Percentiles rank a stretch among this genome's conserved stretches.
phyloP scores from a whole-genome alignment of 371 early-diverging fungal genomes.

The Paraphysoderma sedebokerense region DNA sequence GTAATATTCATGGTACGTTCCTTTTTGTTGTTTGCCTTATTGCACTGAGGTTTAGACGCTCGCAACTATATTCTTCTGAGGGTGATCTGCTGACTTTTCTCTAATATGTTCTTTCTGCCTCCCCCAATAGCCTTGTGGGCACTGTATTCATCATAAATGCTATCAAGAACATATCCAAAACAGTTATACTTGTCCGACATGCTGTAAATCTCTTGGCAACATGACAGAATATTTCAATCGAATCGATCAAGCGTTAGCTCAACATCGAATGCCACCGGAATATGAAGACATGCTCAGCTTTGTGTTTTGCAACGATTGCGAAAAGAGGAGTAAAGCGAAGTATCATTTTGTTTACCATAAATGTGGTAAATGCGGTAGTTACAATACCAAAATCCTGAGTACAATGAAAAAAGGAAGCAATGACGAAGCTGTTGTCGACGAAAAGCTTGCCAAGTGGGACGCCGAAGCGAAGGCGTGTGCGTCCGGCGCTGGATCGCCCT shows the following conservation, averaged over 20 bases:
- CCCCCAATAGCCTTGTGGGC: constrained; percentile 78
- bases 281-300: constrained; percentile 46
- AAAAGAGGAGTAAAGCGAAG: constrained; percentile 51
- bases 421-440: background rate
- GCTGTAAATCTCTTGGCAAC: constrained; percentile 80
- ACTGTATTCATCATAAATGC: constrained; percentile 84
- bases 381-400: constrained; percentile 74
- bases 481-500: too few species aligned
- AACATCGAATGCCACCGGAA: constrained; percentile 81
- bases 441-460: background rate
- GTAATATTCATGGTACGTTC: constrained; percentile 67
- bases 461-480: background rate
- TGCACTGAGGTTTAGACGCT: background rate
- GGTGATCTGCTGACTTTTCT: background rate
- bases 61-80: background rate
- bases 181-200: constrained; percentile 92
- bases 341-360: constrained; percentile 94
- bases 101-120: background rate
- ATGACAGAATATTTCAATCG: constrained; percentile 64
- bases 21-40: background rate
- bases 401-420: constrained; percentile 17
- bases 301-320: constrained; percentile 94
- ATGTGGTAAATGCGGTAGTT: constrained; percentile 68
- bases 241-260: constrained; percentile 61
- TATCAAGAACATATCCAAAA: constrained; percentile 63